These are phyloP conservation scores for Tritrichomonas musculus DNA, from an alignment of 208 protist species.

Conservation along the genomic window DNA sequence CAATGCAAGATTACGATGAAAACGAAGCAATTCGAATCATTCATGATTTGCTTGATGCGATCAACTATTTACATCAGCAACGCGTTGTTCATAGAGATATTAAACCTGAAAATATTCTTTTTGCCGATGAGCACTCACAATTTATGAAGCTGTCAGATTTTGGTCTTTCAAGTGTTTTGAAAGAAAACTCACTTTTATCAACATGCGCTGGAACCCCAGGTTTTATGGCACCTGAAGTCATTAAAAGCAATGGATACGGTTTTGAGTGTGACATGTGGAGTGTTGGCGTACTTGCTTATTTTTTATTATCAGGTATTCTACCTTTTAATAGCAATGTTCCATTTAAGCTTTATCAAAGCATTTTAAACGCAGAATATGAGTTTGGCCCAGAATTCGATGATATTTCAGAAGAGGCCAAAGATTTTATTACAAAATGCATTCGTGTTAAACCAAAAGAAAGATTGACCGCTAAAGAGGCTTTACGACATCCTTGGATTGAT, in stretches of 20 bases:
- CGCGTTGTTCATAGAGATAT: neutral
- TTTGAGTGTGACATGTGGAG: too few species aligned
- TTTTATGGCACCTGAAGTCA: too few species aligned
- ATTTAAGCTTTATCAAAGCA: neutral
- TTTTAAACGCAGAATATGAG: neutral
- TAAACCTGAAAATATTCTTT: too few species aligned
- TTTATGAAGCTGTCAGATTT: too few species aligned
- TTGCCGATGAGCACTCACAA: too few species aligned
- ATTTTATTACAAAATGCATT: slow-evolving; percentile 20
- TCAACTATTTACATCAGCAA: neutral
- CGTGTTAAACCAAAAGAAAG: neutral
- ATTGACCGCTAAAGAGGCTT: neutral
- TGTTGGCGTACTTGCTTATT: too few species aligned
- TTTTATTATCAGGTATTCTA: too few species aligned
- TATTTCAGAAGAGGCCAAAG: slow-evolving; percentile 20
- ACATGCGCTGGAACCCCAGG: too few species aligned
- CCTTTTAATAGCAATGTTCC: neutral
- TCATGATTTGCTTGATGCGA: neutral
- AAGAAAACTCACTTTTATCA: too few species aligned
- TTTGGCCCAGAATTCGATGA: neutral
- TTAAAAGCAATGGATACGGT: too few species aligned
- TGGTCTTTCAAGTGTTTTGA: too few species aligned
- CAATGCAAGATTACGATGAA: neutral
- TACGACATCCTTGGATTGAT: slow-evolving; percentile 15
- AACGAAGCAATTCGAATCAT: neutral